Conservation (phyloP, 352 stramenopile species). For the Phytopythium cucurbitacearum region DNA sequence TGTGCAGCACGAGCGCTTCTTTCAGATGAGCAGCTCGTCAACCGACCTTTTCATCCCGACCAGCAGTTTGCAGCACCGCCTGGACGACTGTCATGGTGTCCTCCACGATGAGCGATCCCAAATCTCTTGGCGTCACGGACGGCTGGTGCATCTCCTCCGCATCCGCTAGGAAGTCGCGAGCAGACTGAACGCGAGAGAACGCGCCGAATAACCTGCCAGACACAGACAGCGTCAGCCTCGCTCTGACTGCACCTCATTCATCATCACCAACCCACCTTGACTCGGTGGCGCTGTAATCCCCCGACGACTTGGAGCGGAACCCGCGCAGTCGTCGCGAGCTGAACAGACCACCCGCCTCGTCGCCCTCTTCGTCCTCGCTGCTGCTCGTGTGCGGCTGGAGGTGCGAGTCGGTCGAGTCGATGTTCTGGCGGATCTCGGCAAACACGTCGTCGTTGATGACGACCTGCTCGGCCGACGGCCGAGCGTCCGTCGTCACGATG, state of each 20-base stretch:
- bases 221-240: background rate
- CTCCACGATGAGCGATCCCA: conserved; percentile 54
- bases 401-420: conserved; percentile 9
- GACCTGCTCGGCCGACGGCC: conserved; percentile 28
- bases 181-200: conserved; percentile 37
- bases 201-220: conserved; percentile 18
- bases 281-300: conserved; percentile 9
- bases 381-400: background rate
- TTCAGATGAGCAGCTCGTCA: background rate
- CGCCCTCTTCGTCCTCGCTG: background rate
- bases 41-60: conserved; percentile 63
- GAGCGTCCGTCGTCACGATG: conserved; percentile 20
- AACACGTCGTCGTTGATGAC: conserved; percentile 76
- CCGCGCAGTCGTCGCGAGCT: conserved; percentile 13
- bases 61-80: conserved; percentile 71
- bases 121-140: conserved; percentile 25
- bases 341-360: background rate
- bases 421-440: conserved; percentile 52
- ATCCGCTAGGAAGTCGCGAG: conserved; percentile 33
- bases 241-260: background rate
- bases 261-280: conserved; percentile 2
- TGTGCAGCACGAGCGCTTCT: background rate
- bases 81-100: conserved; percentile 71
- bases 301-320: conserved; percentile 18
- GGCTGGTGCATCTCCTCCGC: conserved; percentile 23